A percentile compares a stretch with the other conserved stretches of the same genome.
Evolutionary conservation across 345 rosid species (phyloP).

Genomic region (Salix caprea): DNA sequence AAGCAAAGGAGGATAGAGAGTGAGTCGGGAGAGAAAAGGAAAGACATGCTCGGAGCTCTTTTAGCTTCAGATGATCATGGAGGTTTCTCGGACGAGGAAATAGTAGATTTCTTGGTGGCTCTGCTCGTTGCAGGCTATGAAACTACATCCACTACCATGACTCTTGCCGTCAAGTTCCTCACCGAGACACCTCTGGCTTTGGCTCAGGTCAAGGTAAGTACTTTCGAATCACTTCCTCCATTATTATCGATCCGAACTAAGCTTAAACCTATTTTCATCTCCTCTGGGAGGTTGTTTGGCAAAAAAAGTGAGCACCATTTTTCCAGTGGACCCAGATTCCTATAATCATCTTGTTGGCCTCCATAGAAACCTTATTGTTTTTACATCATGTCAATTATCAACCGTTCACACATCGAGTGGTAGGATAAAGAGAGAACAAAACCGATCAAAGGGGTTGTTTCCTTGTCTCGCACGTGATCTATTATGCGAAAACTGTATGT

Average conservation of each 20-base stretch:
- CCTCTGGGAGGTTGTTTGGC: not conserved
- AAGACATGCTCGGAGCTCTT: constrained; percentile 80
- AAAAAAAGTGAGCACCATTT: not conserved
- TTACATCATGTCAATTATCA: constrained; percentile 22
- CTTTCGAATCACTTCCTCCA: not conserved
- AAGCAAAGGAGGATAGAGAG: constrained; percentile 57
- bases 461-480: not conserved
- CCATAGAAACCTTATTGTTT: constrained; percentile 22
- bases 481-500: not conserved
- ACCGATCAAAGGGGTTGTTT: constrained; percentile 9
- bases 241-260: not conserved
- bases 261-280: too few relatives aligned
- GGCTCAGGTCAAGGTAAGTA: constrained; percentile 72
- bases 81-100: constrained; percentile 72
- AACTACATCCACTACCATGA: constrained; percentile 91
- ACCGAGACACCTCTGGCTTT: constrained; percentile 87
- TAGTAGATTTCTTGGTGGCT: constrained; percentile 86
- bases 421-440: constrained; percentile 24
- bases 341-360: constrained; percentile 24
- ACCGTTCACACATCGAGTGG: constrained; percentile 33
- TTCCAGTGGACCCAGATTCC: constrained; percentile 12
- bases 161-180: constrained; percentile 93
- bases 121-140: constrained; percentile 95
- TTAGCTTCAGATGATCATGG: constrained; percentile 51
- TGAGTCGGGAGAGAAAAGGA: constrained; percentile 45